Conservation (phyloP, 2,329 filamentous ascomycete species). For the Macroventuria anomochaeta region DNA sequence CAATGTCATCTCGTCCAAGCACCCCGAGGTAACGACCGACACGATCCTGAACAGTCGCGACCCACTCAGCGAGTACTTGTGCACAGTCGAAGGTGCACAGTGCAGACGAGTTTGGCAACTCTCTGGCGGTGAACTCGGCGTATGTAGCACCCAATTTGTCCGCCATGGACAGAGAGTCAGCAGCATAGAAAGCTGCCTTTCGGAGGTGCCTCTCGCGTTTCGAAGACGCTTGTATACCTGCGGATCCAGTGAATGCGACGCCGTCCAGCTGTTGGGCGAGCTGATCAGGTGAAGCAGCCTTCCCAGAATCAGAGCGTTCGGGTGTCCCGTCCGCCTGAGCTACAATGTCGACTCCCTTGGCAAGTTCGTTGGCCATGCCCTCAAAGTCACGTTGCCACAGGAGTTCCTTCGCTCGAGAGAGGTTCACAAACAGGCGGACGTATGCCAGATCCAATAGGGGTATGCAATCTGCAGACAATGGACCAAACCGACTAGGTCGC, state of each 20-base stretch:
- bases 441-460: conserved; percentile 91
- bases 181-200: conserved; percentile 94
- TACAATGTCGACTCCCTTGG: conserved; percentile 75
- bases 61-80: conserved; percentile 93
- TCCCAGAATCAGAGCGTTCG: conserved; percentile 44
- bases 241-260: conserved; percentile 43
- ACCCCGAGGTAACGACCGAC: conserved; percentile 90
- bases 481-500: conserved; percentile 83
- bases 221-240: conserved; percentile 56
- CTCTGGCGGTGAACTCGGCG: conserved; percentile 80
- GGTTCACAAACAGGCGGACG: conserved; percentile 88
- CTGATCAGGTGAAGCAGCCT: conserved; percentile 33
- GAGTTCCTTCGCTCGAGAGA: conserved; percentile 89
- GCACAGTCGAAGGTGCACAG: conserved; percentile 94
- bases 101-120: conserved; percentile 87
- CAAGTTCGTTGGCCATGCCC: conserved; percentile 85
- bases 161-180: conserved; percentile 87
- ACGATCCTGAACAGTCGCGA: conserved; percentile 89
- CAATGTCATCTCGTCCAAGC: conserved; percentile 80
- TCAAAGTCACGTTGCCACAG: conserved; percentile 96
- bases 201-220: conserved; percentile 86
- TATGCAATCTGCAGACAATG: conserved; percentile 87
- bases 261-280: conserved; percentile 30
- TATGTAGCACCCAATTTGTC: conserved; percentile 86
- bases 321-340: conserved; percentile 73